A percentile compares a stretch with the other conserved stretches of the same genome.
Evolutionary conservation across 257 asterid species (phyloP).

Genomic region (Salvia hispanica): DNA sequence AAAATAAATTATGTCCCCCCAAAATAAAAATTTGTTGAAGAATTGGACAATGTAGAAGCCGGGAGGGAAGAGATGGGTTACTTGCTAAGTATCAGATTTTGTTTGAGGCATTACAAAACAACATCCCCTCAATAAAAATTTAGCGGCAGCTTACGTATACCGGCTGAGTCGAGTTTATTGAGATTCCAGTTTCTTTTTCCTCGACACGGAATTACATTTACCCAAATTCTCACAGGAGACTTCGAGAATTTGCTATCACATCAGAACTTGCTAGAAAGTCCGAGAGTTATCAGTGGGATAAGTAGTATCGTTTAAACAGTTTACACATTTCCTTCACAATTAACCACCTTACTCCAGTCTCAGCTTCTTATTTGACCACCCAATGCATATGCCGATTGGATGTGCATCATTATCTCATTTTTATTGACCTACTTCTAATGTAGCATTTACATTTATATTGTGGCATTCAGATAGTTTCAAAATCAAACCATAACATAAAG

Average conservation of each 20-base stretch:
- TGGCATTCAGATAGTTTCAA: neutral
- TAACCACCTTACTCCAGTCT: slow-evolving; percentile 16
- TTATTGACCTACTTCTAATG: neutral
- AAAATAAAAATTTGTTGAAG: neutral
- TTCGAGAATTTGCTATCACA: slow-evolving; percentile 7
- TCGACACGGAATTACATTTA: neutral
- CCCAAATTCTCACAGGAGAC: neutral
- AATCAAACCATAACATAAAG: slow-evolving; percentile 12
- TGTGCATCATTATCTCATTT: neutral
- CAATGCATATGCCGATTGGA: slow-evolving; percentile 2
- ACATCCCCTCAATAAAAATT: neutral
- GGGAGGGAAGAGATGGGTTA: neutral
- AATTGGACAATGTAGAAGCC: neutral
- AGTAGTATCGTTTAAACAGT: neutral
- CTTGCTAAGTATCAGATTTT: neutral
- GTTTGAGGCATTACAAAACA: neutral
- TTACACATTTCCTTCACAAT: neutral
- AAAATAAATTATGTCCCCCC: neutral
- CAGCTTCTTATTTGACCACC: slow-evolving; percentile 1
- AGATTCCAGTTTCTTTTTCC: neutral
- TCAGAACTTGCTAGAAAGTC: slow-evolving; percentile 2
- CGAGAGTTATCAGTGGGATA: neutral
- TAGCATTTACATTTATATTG: neutral
- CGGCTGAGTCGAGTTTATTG: neutral
- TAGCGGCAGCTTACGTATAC: neutral